Conservation (phyloP, 2,329 filamentous ascomycete species). For the Fusarium sp. region DNA sequence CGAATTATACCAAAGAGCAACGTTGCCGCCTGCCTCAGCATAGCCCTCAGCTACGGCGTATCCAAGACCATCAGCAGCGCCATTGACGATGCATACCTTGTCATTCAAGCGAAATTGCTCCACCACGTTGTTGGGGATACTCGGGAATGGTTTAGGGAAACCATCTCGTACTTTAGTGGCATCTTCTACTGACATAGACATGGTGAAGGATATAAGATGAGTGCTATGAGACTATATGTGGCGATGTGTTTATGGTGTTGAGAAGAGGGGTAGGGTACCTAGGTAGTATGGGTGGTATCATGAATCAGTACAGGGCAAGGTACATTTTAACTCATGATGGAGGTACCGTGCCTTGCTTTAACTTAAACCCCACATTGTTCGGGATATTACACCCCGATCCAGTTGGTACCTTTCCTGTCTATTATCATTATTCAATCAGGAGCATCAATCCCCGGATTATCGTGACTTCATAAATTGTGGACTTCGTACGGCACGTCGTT, state of each 20-base stretch:
- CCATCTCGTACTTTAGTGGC: slow-evolving; percentile 38
- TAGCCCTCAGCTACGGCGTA: slow-evolving; percentile 59
- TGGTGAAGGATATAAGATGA: slow-evolving; percentile 11
- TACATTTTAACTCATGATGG: not conserved
- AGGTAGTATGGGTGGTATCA: slow-evolving; percentile 1
- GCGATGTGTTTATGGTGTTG: not conserved
- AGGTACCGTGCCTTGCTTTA: not conserved
- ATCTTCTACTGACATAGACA: slow-evolving; percentile 48
- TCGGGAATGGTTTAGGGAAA: slow-evolving; percentile 46
- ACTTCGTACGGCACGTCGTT: too few relatives aligned
- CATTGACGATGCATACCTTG: slow-evolving; percentile 59
- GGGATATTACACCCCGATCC: slow-evolving; percentile 19
- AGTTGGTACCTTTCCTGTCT: not conserved
- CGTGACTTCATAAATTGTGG: not conserved
- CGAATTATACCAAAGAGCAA: slow-evolving; percentile 54
- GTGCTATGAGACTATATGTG: not conserved
- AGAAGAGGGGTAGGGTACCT: slow-evolving; percentile 33
- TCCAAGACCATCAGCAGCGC: slow-evolving; percentile 61
- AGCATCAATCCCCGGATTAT: not conserved
- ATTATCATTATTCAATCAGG: not conserved
- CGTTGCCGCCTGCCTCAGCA: slow-evolving; percentile 58
- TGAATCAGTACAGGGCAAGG: not conserved
- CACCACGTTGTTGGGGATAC: slow-evolving; percentile 54
- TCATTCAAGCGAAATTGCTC: slow-evolving; percentile 59
- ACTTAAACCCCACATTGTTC: slow-evolving; percentile 23